Conservation (phyloP, 768 basidiomycete genomes). For the Hydnum rufescens region DNA sequence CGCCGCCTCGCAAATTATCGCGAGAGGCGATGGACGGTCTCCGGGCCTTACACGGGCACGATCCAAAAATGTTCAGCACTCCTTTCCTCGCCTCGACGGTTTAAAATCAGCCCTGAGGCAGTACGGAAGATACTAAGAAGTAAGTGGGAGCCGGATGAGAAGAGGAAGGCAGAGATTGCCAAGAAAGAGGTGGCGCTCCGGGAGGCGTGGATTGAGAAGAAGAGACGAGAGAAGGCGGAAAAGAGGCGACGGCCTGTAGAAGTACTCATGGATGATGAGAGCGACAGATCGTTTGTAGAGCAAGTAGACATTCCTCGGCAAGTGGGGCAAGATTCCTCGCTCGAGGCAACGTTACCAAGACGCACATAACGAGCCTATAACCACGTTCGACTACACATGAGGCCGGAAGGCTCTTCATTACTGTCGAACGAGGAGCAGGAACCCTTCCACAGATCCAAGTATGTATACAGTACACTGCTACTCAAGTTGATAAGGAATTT, state of each 20-base stretch:
- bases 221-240: constrained; percentile 10
- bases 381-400: too few species aligned
- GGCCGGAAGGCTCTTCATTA: too few species aligned
- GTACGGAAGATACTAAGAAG: constrained; percentile 62
- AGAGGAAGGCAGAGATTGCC: constrained; percentile 16
- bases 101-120: constrained; percentile 64
- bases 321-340: too few species aligned
- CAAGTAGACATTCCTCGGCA: too few species aligned
- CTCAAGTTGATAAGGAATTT: not conserved
- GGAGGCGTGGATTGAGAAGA: constrained; percentile 10
- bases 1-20: constrained; percentile 59
- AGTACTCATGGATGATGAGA: not conserved
- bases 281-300: not conserved
- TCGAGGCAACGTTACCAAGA: too few species aligned
- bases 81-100: constrained; percentile 52
- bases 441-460: too few species aligned
- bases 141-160: constrained; percentile 42
- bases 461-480: too few species aligned
- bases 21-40: constrained; percentile 71
- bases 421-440: too few species aligned
- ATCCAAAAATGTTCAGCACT: constrained; percentile 44
- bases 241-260: constrained; percentile 1
- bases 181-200: constrained; percentile 12
- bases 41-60: constrained; percentile 40
- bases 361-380: too few species aligned